phyloP scores from a whole-genome alignment of 371 early-diverging fungal species.

The Apophysomyces elegans region DNA sequence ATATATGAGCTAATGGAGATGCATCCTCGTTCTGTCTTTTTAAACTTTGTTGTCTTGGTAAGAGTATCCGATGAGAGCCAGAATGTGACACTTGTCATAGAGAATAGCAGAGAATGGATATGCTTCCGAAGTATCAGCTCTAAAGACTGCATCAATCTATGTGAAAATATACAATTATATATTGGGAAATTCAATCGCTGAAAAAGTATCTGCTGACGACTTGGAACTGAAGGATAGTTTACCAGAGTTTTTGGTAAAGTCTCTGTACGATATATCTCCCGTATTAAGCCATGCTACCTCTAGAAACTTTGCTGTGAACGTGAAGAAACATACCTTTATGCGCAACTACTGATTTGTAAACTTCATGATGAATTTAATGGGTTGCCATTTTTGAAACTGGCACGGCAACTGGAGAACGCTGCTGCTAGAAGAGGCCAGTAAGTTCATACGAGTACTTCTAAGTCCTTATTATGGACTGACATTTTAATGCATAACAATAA shows the following conservation, averaged over 20 bases:
- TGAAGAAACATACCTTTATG: conserved; percentile 71
- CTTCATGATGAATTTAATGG: conserved; percentile 57
- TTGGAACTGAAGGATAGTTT: conserved; percentile 55
- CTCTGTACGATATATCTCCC: background rate
- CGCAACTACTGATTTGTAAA: conserved; percentile 60
- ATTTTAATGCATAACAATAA: background rate
- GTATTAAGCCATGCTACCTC: background rate
- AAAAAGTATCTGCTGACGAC: conserved; percentile 58
- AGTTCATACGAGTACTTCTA: conserved; percentile 7
- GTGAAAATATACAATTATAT: conserved; percentile 67
- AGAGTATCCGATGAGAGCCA: background rate
- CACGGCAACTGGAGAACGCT: conserved; percentile 63
- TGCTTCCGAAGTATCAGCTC: conserved; percentile 62
- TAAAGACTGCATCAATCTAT: conserved; percentile 67
- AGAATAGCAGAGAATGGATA: conserved; percentile 69
- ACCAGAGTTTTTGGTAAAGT: conserved; percentile 51
- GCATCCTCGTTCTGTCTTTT: conserved; percentile 60
- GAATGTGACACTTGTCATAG: conserved; percentile 24
- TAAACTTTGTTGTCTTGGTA: conserved; percentile 68
- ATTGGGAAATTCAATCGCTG: conserved; percentile 57
- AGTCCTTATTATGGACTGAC: background rate
- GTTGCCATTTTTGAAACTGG: conserved; percentile 56
- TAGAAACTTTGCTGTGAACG: conserved; percentile 68
- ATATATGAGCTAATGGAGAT: conserved; percentile 68
- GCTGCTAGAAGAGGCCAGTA: conserved; percentile 47